A percentile compares a stretch with the other conserved stretches of the same genome.
Evolutionary conservation across 768 basidiomycete species (phyloP).

Genomic region (Austroboletus eburneus): DNA sequence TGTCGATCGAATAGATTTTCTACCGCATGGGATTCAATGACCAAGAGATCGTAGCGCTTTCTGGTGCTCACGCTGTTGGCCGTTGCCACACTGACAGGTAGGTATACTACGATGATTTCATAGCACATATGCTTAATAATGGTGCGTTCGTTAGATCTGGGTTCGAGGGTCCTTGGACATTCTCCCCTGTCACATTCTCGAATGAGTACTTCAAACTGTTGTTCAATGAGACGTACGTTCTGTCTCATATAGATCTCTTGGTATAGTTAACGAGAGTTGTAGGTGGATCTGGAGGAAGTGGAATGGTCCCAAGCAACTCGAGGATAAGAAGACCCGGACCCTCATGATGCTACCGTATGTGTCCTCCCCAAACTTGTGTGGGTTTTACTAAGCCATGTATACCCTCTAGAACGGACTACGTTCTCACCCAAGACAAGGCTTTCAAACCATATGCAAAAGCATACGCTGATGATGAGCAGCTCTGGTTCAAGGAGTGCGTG

Average conservation of each 20-base stretch:
- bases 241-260: neutral
- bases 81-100: constrained; percentile 86
- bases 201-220: constrained; percentile 87
- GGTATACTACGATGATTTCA: neutral
- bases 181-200: constrained; percentile 84
- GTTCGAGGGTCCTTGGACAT: constrained; percentile 92
- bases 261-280: constrained; percentile 1
- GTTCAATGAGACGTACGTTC: constrained; percentile 71
- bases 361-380: neutral
- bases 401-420: constrained; percentile 70
- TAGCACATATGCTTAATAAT: neutral
- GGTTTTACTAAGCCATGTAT: neutral
- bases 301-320: constrained; percentile 88
- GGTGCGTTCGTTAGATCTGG: constrained; percentile 49
- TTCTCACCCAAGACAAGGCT: constrained; percentile 82
- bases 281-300: constrained; percentile 95
- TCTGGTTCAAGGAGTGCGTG: constrained; percentile 95
- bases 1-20: constrained; percentile 44
- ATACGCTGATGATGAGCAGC: constrained; percentile 79
- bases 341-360: constrained; percentile 96
- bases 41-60: constrained; percentile 94
- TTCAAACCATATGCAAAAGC: constrained; percentile 87
- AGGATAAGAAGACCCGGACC: constrained; percentile 83
- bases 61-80: constrained; percentile 92
- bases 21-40: constrained; percentile 90